Evolutionary conservation across 257 asterid species (phyloP), one percentile per base, ranked within the genome.

Genomic region (Eucommia ulmoides): DNA sequence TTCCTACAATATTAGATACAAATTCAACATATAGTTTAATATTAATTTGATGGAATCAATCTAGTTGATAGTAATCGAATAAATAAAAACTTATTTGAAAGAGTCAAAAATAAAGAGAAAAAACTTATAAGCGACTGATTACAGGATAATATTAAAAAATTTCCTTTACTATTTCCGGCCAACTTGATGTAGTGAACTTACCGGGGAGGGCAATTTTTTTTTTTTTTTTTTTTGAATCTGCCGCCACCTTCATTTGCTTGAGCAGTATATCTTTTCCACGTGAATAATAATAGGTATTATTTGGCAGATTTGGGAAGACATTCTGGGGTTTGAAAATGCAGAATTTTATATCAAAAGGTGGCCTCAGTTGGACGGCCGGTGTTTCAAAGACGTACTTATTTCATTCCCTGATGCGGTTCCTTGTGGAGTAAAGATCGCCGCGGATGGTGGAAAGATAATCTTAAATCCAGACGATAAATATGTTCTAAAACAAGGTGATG

Each of bases 241-340:
- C n/a, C 16, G 44, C 44, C 15, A 35, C 16, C 16, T 10, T 0
- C 1, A 35, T 15, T 35, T 9, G 44, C 16, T 35, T 15, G n/a
- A 35, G 15, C 16, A 3, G n/a, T 18, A 1, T 11, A 35, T 35
- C 16, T 9, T 26, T 35, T 35, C 44, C 16, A n/a, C n/a, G 44
- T 35, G 44, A 35, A 35, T 35, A 35, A 35, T 35, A 3, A 18
- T 15, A 3, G n/a, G 9, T 33, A 22, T 23, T 52, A 49, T 56
- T 50, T 65, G 60, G 72, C 84, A 88, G 97, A 88, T 88, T 69
- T 88, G 97, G 97, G 97, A 88, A 67, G 95, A 88, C 72, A 88
- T 88, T 63, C 62, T 88, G 76, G 97, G 97, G 62, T 88, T 88
- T 41, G 97, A 88, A 73, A 88, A 88, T 74, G 97, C 97, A 0